These are phyloP conservation scores for Cercospora berteroae DNA, from an alignment of 2,329 filamentous ascomycete genomes.

Conservation along the genomic window DNA sequence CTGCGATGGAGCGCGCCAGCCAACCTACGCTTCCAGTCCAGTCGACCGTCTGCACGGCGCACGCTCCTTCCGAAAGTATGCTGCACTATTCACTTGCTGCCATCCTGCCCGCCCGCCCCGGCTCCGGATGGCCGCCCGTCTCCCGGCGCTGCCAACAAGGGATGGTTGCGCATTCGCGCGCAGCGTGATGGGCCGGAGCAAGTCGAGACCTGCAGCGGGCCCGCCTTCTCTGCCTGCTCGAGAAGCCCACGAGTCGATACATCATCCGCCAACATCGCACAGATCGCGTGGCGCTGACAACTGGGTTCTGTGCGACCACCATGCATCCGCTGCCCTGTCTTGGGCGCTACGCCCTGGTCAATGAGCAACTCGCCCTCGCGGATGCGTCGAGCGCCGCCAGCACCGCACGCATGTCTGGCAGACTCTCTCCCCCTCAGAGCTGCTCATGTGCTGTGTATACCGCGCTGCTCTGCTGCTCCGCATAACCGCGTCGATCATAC, in stretches of 20 bases:
- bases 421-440: background rate
- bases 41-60: background rate
- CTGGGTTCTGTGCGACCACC: constrained; percentile 11
- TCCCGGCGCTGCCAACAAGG: constrained; percentile 5
- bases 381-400: background rate
- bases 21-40: background rate
- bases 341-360: constrained; percentile 4
- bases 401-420: background rate
- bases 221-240: constrained; percentile 1
- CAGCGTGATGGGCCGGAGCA: background rate
- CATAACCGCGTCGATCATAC: constrained; percentile 13
- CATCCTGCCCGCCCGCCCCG: background rate
- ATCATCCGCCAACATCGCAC: constrained; percentile 10
- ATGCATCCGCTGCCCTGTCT: constrained; percentile 11
- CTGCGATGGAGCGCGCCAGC: background rate
- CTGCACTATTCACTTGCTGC: background rate
- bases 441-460: background rate
- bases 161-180: constrained; percentile 10
- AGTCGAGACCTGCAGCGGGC: constrained; percentile 16
- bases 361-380: background rate
- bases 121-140: constrained; percentile 1
- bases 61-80: background rate
- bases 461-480: background rate
- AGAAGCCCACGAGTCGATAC: constrained; percentile 9
- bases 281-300: constrained; percentile 24